Evolutionary conservation across 2,329 filamentous ascomycete species (phyloP).

Genomic region (Pyricularia grisea): DNA sequence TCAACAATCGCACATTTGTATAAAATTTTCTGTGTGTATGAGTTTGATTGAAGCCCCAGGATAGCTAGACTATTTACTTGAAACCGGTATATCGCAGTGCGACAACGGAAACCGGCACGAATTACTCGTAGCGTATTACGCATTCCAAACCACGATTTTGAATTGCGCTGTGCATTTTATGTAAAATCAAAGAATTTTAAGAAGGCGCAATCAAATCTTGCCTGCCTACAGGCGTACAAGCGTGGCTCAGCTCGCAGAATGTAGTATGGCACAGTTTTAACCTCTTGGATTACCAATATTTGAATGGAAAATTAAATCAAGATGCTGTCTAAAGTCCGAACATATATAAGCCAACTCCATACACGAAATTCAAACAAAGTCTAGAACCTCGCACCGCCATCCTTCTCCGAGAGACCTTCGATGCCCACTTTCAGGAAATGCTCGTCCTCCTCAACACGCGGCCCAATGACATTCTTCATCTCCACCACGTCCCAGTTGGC

Average conservation of each 20-base stretch:
- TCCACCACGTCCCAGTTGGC: constrained; percentile 33
- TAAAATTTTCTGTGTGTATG: not conserved
- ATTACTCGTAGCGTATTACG: too few relatives aligned
- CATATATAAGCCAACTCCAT: not conserved
- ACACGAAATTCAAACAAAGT: not conserved
- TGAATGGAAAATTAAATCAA: not conserved
- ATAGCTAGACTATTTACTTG: too few relatives aligned
- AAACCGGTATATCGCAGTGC: too few relatives aligned
- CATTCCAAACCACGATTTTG: too few relatives aligned
- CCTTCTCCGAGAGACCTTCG: not conserved
- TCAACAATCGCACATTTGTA: not conserved
- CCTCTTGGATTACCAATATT: not conserved
- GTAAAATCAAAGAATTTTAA: not conserved
- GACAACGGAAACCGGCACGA: too few relatives aligned
- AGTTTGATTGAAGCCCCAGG: too few relatives aligned
- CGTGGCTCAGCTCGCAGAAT: not conserved
- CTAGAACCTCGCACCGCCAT: not conserved
- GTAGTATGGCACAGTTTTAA: not conserved
- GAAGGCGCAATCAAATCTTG: not conserved
- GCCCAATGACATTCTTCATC: constrained; percentile 12
- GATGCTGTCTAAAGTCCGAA: not conserved
- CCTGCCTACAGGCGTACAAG: not conserved
- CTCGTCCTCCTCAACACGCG: constrained; percentile 9
- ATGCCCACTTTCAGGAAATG: constrained; percentile 11
- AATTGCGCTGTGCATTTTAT: too few relatives aligned